Percentiles rank a stretch among this genome's conserved stretches.
phyloP scores from a whole-genome alignment of 345 rosid genomes.

The Crucihimalaya himalaica region DNA sequence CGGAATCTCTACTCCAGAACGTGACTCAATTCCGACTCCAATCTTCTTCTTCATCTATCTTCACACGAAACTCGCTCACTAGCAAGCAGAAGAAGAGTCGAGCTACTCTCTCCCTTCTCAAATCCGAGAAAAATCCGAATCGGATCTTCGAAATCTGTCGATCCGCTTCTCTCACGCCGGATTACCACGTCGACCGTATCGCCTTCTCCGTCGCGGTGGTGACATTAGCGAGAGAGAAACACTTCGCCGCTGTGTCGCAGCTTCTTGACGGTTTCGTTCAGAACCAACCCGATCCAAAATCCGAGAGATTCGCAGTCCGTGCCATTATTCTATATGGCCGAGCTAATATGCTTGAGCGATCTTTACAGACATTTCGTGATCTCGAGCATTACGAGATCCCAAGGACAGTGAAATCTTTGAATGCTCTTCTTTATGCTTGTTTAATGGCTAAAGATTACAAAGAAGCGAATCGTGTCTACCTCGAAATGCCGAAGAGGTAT shows the following conservation, averaged over 20 bases:
- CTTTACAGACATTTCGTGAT: slow-evolving; percentile 56
- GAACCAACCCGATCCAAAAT: slow-evolving; percentile 58
- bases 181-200: slow-evolving; percentile 58
- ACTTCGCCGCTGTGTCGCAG: slow-evolving; percentile 49
- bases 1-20: slow-evolving; percentile 16
- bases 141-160: slow-evolving; percentile 79
- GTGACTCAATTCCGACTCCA: slow-evolving; percentile 17
- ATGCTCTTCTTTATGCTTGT: slow-evolving; percentile 68
- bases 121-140: slow-evolving; percentile 62
- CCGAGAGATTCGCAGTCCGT: slow-evolving; percentile 61
- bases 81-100: slow-evolving; percentile 57
- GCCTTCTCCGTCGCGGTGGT: slow-evolving; percentile 69
- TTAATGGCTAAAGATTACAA: slow-evolving; percentile 51
- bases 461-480: slow-evolving; percentile 62
- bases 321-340: slow-evolving; percentile 73
- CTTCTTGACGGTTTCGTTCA: slow-evolving; percentile 61
- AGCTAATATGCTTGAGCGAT: slow-evolving; percentile 72
- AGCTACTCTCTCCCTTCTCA: slow-evolving; percentile 70
- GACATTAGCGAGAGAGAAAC: slow-evolving; percentile 52
- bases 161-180: slow-evolving; percentile 64
- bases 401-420: slow-evolving; percentile 60
- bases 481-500: slow-evolving; percentile 56
- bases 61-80: slow-evolving; percentile 48
- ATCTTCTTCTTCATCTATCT: slow-evolving; percentile 35
- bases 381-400: slow-evolving; percentile 46